Conservation (phyloP, 805 yeast genomes). For the Torulaspora maleeae region DNA sequence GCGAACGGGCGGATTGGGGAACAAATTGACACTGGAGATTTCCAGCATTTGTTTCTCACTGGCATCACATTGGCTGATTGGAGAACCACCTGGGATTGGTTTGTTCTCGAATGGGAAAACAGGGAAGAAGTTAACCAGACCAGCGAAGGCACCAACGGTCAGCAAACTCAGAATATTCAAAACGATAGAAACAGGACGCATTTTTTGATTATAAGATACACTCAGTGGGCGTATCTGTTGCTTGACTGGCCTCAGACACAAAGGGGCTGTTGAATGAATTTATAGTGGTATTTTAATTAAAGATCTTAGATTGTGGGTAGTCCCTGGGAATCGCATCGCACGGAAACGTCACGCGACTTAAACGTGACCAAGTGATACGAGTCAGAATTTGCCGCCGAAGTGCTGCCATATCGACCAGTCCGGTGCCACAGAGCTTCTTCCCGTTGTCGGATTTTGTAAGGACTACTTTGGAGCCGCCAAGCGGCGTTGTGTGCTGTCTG, state of each 20-base stretch:
- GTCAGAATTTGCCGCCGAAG: not conserved
- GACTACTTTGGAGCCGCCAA: too few relatives aligned
- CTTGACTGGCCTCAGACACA: not conserved
- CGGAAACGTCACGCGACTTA: not conserved
- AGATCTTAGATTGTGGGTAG: too few relatives aligned
- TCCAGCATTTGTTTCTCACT: conserved; percentile 57
- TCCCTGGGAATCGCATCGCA: not conserved
- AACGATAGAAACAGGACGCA: conserved; percentile 2
- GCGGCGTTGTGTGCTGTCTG: not conserved
- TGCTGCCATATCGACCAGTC: too few relatives aligned
- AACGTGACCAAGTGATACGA: not conserved
- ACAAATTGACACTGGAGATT: conserved; percentile 53
- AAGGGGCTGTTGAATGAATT: not conserved
- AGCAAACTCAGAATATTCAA: conserved; percentile 6
- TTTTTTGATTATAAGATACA: not conserved
- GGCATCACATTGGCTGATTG: conserved; percentile 72
- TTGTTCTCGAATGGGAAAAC: conserved; percentile 29
- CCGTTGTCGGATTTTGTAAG: not conserved
- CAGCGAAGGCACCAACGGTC: conserved; percentile 7
- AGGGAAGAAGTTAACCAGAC: conserved; percentile 17
- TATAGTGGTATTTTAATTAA: not conserved
- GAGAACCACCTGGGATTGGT: conserved; percentile 90
- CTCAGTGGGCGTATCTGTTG: not conserved
- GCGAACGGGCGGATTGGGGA: conserved; percentile 85
- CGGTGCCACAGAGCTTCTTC: too few relatives aligned